Base-by-base conservation (phyloP, 1,284 basidiomycete species). In the Trichosporon sp. region DNA sequence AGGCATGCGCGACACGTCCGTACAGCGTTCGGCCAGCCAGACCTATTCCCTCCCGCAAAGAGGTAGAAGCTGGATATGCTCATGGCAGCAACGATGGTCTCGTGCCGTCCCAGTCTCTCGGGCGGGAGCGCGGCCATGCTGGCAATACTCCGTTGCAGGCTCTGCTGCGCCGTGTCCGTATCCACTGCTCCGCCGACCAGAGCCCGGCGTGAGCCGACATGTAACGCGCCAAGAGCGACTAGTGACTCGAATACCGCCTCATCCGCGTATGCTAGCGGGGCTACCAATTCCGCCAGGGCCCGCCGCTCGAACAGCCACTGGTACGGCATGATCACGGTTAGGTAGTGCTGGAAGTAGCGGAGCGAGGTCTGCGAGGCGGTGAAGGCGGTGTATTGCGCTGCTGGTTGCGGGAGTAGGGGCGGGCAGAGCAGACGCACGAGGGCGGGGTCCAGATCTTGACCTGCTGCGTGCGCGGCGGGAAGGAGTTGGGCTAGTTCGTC, bases 311-410 rank as follows among this genome's bases (percentile, higher is more conserved):
- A 68, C 1, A 71, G 71, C 67, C 73, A 79, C 68, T 79, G 78
- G 12, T 76, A 66, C 2, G 78, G 78, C n/a, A 79, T 54, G 43
- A 79, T 76, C 19, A 77, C 75, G 21, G 70, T 75, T 37, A 77
- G 72, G 69, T 77, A 79, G 72, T 79, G 77, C 40, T 77, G 72
- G 32, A 79, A 73, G 67, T 77, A 79, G 4, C 70, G 69, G 38
- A 73, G 66, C 14, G 69, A 43, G 8, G 40, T 12, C 14, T 61
- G 32, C 8, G 64, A 43, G 5, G 63, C 31, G 0, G 67, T 11
- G 19, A 66, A 68, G 7, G 67, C 5, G 0, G 67, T 68, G 4
- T 26, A 6, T 11, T 6, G 21, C 1, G 51, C 16, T 6, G 38
- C 19, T 7, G 40, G 21, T 2, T 64, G 70, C 5, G 68, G 67